Base-by-base conservation (phyloP, 1,284 basidiomycete species). In the Neolentinus lepideus region DNA sequence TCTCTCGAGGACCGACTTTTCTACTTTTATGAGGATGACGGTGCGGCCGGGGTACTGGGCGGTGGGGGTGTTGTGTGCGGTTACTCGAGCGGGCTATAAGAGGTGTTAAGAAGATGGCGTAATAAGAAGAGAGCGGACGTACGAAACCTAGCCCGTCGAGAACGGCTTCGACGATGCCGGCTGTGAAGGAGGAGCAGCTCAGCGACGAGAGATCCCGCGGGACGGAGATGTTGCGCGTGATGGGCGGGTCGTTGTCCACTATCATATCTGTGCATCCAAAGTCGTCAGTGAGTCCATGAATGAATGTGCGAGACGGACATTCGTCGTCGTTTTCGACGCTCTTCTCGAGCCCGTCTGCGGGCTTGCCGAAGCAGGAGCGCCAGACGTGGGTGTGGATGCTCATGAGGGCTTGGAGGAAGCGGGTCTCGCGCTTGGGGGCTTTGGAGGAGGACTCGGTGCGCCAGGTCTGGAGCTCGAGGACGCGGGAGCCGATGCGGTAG, bases 151-250 rank as follows among this genome's bases (percentile, higher is more conserved):
- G 76, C 0, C 94, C 95, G 67, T 99, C 96, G 57, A 99, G 76
- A 2, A 98, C 93, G 6, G 94, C 96, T 73, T 99, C 97, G 2
- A 99, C 94, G 56, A 99, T 88, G 0, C 97, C 96, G 3, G 96
- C 96, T 0, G 94, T 94, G 67, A 97, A 91, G 1, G 96, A 98
- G 35, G 95, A 98, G 66, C 95, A 98, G 64, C 90, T 94, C 36
- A 99, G 79, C 64, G 93, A 88, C 60, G 85, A 89, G 84, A 99
- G 89, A 66, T 99, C 97, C 63, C 86, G 87, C 4, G 96, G 97
- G 24, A 98, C 88, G 19, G 93, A 94, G 59, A 99, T 94, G 63
- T 91, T 80, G 60, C 91, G 84, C 55, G 97, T 94, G 61, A 98
- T 81, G 21, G 90, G 82, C 11, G 97, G 95, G 66, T 94, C 88